Evolutionary conservation across 352 stramenopile species (phyloP), one percentile per base, ranked within the genome.

Genomic region (Pythium insidiosum): DNA sequence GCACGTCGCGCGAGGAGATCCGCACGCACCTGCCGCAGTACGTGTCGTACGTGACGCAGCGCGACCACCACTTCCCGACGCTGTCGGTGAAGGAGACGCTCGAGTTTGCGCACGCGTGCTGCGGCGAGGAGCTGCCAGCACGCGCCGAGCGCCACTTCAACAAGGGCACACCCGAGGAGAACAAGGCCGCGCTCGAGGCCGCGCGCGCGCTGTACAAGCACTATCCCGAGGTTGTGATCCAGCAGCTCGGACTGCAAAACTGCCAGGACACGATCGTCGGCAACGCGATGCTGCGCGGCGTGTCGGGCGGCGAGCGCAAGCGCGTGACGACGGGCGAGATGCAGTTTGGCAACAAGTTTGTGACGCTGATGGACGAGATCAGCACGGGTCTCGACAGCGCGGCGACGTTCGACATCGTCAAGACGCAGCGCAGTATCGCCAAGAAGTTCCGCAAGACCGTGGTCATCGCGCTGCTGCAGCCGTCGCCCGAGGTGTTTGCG

Each of bases 311-410:
- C 5, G 71, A 88, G 38, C 61, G 70, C 31, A 84, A 83, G 55
- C 68, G 76, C 18, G 66, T 86, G 37, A 86, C 75, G 15, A 75
- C 55, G 2, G 74, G 66, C 9, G 68, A 85, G 67, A 97, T 98
- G 73, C 59, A 83, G 22, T 76, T 88, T 29, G 61, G 63, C n/a
- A 50, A 66, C 34, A 67, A 71, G 52, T 69, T 61, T 15, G 68
- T 96, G 11, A 36, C 74, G 6, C 66, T 91, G 35, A 76, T 81
- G 55, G 89, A 98, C 58, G 80, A 95, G 63, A 96, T 98, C 55
- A 88, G 66, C 35, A 97, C 87, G 24, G 92, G 92, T 2, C 67
- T 98, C 9, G 89, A 98, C 66, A 82, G 73, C 28, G 75, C 83
- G 1, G 90, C 85, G 4, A 95, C 88, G 3, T 95, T 70, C 53